Conservation (phyloP, 371 early-diverging fungal genomes). For the Apophysomyces elegans region DNA sequence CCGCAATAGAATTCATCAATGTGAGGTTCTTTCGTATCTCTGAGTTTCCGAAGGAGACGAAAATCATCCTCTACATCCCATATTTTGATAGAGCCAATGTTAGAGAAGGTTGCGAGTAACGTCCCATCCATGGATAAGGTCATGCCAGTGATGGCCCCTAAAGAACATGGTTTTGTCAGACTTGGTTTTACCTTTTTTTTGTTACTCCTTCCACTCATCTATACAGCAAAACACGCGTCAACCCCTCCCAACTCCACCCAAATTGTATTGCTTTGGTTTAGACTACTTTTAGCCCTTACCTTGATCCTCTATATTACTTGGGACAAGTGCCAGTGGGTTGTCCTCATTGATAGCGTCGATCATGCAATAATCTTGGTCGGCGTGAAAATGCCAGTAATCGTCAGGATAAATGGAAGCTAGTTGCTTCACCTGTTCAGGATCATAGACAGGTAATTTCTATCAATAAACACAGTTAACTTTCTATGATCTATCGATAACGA, state of each 20-base stretch:
- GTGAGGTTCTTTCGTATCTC: constrained; percentile 76
- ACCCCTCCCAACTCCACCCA: no score
- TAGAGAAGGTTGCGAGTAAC: constrained; percentile 85
- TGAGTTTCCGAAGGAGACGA: constrained; percentile 65
- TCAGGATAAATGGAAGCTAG: constrained; percentile 44
- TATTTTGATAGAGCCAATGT: constrained; percentile 74
- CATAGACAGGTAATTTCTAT: constrained; percentile 27
- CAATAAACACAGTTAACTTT: background rate
- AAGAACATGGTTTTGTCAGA: background rate
- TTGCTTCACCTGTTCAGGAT: constrained; percentile 45
- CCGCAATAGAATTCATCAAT: constrained; percentile 93
- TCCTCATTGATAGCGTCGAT: constrained; percentile 60
- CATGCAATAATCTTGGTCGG: constrained; percentile 24
- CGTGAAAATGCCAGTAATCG: constrained; percentile 28
- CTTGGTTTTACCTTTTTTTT: background rate
- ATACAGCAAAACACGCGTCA: no score
- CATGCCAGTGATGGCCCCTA: constrained; percentile 78
- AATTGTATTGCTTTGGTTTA: background rate
- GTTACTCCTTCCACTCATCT: no score
- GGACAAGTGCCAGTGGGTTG: constrained; percentile 49
- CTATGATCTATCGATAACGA: background rate
- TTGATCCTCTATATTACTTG: background rate
- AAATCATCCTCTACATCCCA: constrained; percentile 82
- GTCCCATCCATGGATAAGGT: constrained; percentile 80
- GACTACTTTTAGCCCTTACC: background rate